phyloP scores from a whole-genome alignment of 495 filamentous ascomycete genomes.

The Xanthoparmelia taractica region DNA sequence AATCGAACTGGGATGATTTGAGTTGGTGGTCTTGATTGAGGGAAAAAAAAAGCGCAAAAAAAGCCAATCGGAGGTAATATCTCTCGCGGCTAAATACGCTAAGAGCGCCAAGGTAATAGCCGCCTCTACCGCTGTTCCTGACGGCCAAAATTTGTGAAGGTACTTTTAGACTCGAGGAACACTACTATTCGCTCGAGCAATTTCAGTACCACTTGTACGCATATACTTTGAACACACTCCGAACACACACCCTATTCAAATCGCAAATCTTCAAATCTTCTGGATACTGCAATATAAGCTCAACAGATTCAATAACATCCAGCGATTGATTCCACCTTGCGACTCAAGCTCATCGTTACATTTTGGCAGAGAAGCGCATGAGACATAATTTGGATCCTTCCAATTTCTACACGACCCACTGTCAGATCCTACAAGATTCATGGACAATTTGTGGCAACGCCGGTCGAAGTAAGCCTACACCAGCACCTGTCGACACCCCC shows the following conservation, averaged over 20 bases:
- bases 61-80: constrained; percentile 26
- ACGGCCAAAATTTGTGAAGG: constrained; percentile 13
- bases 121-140: constrained; percentile 19
- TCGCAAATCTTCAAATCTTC: background rate
- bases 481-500: background rate
- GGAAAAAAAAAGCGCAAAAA: constrained; percentile 37
- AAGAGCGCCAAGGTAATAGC: constrained; percentile 6
- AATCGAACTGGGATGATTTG: constrained; percentile 79
- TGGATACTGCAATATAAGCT: background rate
- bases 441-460: constrained; percentile 32
- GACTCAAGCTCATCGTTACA: background rate
- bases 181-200: background rate
- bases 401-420: background rate
- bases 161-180: constrained; percentile 3
- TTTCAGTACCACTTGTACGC: background rate
- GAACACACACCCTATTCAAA: background rate
- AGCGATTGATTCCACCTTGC: background rate
- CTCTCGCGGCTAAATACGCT: constrained; percentile 9
- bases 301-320: background rate
- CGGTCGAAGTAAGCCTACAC: constrained; percentile 29
- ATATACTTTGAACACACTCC: background rate
- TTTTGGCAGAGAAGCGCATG: constrained; percentile 11
- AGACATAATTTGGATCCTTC: background rate
- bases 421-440: constrained; percentile 1
- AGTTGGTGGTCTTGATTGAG: constrained; percentile 73